Evolutionary conservation across 331 rosid species (phyloP), one percentile per base, ranked within the genome.

Genomic region (Rhamnella rubrinervis): DNA sequence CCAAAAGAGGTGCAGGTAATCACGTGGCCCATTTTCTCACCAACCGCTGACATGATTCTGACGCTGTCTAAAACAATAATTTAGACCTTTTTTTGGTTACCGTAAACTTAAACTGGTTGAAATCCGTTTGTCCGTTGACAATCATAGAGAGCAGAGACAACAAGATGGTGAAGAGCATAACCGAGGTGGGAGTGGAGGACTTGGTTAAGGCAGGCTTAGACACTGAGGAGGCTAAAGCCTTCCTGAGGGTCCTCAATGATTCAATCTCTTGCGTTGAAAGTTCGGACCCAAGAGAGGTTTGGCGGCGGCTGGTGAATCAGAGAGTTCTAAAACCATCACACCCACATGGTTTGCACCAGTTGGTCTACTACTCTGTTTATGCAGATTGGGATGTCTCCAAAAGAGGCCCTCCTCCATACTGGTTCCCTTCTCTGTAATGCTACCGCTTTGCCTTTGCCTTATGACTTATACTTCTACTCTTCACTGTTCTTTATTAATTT

Each of bases 391-490:
- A 75, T 65, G 44, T 46, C 66, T 70, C 71, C 75, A 6, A 63
- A 41, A 17, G 71, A 46, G 85, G 79, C 53, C 96, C 85, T 18
- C 93, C 96, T 50, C 89, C 41, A 19, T 86, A 90, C 57, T 90
- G 92, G 90, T 88, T 90, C 75, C 97, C 98, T 82, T 85, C 93
- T 55, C 63, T 75, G 97, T 93, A 82, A 70, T 51, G 18, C 11
- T 58, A 50, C 21, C n/a, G 17, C 19, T 55, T 35, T 67, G 1
- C 35, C 44, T 3, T 11, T 44, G 5, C 39, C 15, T 37, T 25
- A 14, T 58, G 9, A 4, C 7, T 11, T 62, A 5, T 11, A 19
- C 67, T n/a, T 1, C 46, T 46, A 18, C 50, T 25, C 8, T 20
- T 12, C 7, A 3, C 21, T 52, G n/a, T 16, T 52, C 17, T 16